These are phyloP conservation scores for Crithidia fasciculata DNA, from an alignment of 208 protist genomes.

Conservation along the genomic window DNA sequence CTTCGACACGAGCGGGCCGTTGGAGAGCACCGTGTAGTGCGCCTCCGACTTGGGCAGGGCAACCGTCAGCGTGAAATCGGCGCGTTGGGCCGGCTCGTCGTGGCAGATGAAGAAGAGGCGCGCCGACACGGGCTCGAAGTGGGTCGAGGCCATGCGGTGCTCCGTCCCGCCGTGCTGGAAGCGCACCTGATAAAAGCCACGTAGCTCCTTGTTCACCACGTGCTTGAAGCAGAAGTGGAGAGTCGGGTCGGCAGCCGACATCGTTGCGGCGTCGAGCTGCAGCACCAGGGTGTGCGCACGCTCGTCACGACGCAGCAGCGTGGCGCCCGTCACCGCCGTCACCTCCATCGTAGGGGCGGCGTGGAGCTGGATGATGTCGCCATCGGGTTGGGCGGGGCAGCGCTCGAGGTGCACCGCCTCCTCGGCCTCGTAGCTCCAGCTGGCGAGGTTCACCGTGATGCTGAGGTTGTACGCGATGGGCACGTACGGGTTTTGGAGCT, in stretches of 20 bases:
- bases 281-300: constrained; percentile 64
- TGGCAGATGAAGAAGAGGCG: constrained; percentile 96
- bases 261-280: constrained; percentile 50
- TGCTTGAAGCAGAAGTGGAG: constrained; percentile 83
- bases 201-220: constrained; percentile 88
- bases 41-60: constrained; percentile 61
- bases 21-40: constrained; percentile 83
- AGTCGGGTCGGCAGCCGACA: constrained; percentile 52
- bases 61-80: constrained; percentile 94
- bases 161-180: constrained; percentile 74
- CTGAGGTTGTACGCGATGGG: constrained; percentile 71
- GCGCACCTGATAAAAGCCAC: constrained; percentile 90
- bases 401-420: constrained; percentile 72
- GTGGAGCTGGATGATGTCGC: constrained; percentile 70
- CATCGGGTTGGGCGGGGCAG: constrained; percentile 28
- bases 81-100: constrained; percentile 96
- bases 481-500: constrained; percentile 80
- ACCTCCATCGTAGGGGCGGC: constrained; percentile 67
- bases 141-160: constrained; percentile 93
- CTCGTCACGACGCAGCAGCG: constrained; percentile 49
- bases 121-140: constrained; percentile 96
- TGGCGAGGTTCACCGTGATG: constrained; percentile 68
- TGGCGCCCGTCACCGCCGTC: constrained; percentile 49
- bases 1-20: constrained; percentile 66
- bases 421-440: constrained; percentile 72